Base-by-base conservation (phyloP, 2,329 filamentous ascomycete species). In the Fusarium acutatum region DNA sequence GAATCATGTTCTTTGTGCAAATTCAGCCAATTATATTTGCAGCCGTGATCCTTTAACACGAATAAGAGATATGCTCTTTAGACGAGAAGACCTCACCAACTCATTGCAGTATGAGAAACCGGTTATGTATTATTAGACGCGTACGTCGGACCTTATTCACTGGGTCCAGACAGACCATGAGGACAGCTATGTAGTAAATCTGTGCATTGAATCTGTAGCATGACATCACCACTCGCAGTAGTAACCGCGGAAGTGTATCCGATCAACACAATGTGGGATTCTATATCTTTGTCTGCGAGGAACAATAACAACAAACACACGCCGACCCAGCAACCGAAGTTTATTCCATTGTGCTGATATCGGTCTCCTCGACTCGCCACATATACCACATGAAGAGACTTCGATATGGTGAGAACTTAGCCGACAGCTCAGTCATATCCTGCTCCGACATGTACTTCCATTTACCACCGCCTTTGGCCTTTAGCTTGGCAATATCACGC, bases 321-420 rank as follows among this genome's bases (percentile, higher is more conserved):
- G 49, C 64, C 34, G 56, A 57, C 72, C 68, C 46, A 65, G 69
- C 71, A 75, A 72, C 75, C 34, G 38, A 57, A 64, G 24, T 44
- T 37, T 75, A 80, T 78, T 89, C 88, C 81, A 91, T 79, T 7
- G 88, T 88, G 71, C 87, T 90, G 32, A 95, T 83, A 81, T 97
- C 93, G 8, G 94, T 94, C 79, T 94, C 90, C 80, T 92, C 93
- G 17, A 96, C 91, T 67, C 92, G 87, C 95, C 96, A 98, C 93
- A 97, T 97, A 81, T 97, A 97, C 95, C 95, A 98, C 95, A 98
- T 98, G 79, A 97, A 97, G 47, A 98, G 81, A 77, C 92, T 96
- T 79, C 95, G 92, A 83, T 97, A 98, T 7, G 96, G 96, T 65
- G 88, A 88, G 81, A 97, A 99, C 79, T 87, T 90, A 64, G 92